Percentiles rank a stretch among this genome's conserved stretches.
Conservation (phyloP, 495 filamentous ascomycete genomes). For the Extremus antarcticus region DNA sequence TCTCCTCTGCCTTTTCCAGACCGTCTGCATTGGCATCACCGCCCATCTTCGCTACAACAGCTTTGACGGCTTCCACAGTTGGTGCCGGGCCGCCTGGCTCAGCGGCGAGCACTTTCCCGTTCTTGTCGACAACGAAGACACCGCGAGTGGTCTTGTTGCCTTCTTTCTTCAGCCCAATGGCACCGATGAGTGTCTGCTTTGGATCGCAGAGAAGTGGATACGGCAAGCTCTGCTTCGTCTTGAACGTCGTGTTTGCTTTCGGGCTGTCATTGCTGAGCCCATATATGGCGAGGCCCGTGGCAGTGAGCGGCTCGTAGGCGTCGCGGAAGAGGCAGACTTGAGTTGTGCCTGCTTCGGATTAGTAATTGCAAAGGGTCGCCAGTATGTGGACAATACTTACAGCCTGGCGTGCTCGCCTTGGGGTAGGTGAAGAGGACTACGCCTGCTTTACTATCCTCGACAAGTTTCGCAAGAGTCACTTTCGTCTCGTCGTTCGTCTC, state of each 20-base stretch:
- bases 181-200: constrained; percentile 44
- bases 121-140: constrained; percentile 77
- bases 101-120: constrained; percentile 47
- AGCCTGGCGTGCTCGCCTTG: constrained; percentile 87
- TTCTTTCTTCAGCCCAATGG: constrained; percentile 32
- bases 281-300: constrained; percentile 73
- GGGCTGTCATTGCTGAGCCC: constrained; percentile 79
- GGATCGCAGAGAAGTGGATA: constrained; percentile 84
- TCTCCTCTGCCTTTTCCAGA: constrained; percentile 23
- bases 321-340: constrained; percentile 93
- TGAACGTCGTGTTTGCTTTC: constrained; percentile 84
- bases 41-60: constrained; percentile 34
- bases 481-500: constrained; percentile 72
- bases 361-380: background rate
- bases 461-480: constrained; percentile 63
- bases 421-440: constrained; percentile 94
- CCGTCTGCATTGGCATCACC: constrained; percentile 16
- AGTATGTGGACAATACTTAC: constrained; percentile 49
- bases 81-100: constrained; percentile 48
- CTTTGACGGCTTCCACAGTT: constrained; percentile 48
- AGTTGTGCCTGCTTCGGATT: constrained; percentile 59
- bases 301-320: constrained; percentile 60
- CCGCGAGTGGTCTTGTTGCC: constrained; percentile 59
- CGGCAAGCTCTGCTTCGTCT: constrained; percentile 75
- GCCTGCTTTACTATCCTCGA: constrained; percentile 71